Conservation (phyloP, 1,139 yeast genomes). For the Suhomyces yuchorum region DNA sequence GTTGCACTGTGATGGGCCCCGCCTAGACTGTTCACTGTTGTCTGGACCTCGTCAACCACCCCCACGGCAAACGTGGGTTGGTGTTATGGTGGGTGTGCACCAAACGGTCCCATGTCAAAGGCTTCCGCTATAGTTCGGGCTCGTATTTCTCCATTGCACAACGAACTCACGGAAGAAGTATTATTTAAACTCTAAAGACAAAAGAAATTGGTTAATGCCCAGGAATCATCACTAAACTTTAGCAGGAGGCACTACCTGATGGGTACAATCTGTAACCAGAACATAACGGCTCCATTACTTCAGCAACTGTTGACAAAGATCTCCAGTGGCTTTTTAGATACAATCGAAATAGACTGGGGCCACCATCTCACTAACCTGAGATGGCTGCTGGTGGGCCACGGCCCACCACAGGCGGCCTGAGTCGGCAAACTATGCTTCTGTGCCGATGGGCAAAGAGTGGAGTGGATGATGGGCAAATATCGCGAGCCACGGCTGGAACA, state of each 20-base stretch:
- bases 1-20: not conserved
- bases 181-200: slow-evolving; percentile 4
- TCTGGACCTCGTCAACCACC: not conserved
- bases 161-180: slow-evolving; percentile 3
- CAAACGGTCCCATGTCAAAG: not conserved
- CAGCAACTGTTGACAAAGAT: not conserved
- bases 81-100: not conserved
- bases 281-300: not conserved
- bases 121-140: not conserved
- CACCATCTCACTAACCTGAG: not conserved
- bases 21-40: not conserved
- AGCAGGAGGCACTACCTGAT: not conserved
- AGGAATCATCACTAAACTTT: not conserved
- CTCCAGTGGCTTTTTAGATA: not conserved
- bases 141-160: slow-evolving; percentile 2
- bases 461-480: not conserved
- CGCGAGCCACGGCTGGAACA: not conserved
- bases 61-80: not conserved
- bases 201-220: slow-evolving; percentile 3
- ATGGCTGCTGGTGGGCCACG: not conserved
- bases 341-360: not conserved
- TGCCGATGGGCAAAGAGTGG: not conserved
- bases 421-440: not conserved
- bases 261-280: not conserved
- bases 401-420: not conserved